Conservation (phyloP, 257 asterid species). For the Salvia miltiorrhiza region DNA sequence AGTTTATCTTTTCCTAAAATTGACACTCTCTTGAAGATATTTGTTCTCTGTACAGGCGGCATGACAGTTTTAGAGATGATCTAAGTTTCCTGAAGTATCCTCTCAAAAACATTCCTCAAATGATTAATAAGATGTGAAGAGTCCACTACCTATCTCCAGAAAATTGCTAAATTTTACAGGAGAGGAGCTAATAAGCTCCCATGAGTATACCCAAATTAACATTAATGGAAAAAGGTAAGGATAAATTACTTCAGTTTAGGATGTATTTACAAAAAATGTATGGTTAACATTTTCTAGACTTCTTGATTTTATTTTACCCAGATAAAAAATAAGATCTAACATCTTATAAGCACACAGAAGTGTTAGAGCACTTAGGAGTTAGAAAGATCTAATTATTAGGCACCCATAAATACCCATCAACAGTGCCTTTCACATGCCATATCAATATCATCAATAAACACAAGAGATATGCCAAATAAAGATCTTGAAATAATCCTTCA, state of each 20-base stretch:
- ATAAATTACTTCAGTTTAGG: slow-evolving; percentile 1
- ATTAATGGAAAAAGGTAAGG: neutral
- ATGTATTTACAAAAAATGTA: neutral
- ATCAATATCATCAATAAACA: neutral
- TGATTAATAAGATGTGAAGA: neutral
- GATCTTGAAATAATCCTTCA: neutral
- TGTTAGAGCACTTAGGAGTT: neutral
- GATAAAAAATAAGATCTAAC: neutral
- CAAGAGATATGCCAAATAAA: neutral
- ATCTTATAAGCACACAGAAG: neutral
- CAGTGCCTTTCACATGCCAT: neutral
- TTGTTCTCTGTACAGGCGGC: slow-evolving; percentile 10
- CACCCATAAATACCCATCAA: neutral
- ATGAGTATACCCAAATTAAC: neutral
- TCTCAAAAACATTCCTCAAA: neutral
- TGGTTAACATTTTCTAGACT: neutral
- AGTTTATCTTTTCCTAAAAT: slow-evolving; percentile 11
- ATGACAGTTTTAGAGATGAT: neutral
- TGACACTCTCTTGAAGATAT: neutral
- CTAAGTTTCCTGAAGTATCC: neutral
- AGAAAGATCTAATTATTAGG: neutral
- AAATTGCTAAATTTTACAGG: neutral
- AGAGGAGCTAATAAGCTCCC: slow-evolving; percentile 2
- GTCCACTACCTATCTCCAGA: neutral
- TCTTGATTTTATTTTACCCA: neutral